These are phyloP conservation scores for Hemileccinum hortonii DNA, from an alignment of 1,284 basidiomycete genomes.

Conservation along the genomic window DNA sequence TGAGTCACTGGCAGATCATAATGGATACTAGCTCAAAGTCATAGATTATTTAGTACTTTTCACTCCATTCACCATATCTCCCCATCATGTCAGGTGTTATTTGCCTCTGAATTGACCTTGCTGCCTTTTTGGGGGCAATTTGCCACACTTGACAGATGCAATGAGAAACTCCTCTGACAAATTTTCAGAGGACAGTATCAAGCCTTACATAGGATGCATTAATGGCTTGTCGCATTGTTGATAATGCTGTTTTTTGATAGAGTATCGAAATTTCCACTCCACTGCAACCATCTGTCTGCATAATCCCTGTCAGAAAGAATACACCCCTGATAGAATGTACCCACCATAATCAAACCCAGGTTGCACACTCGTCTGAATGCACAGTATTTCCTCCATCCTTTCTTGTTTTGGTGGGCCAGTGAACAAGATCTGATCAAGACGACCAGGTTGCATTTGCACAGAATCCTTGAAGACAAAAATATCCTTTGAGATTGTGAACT, in stretches of 20 bases:
- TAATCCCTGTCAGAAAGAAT: conserved; percentile 9
- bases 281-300: conserved; percentile 89
- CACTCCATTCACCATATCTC: conserved; percentile 68
- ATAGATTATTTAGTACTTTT: conserved; percentile 27
- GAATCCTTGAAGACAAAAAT: conserved; percentile 63
- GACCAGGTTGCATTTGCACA: conserved; percentile 91
- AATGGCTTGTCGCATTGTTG: conserved; percentile 82
- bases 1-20: no score
- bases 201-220: conserved; percentile 68
- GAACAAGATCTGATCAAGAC: conserved; percentile 93
- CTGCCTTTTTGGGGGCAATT: conserved; percentile 75
- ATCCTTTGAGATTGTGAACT: not conserved
- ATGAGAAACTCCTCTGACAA: not conserved
- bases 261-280: conserved; percentile 92
- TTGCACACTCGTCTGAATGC: conserved; percentile 84
- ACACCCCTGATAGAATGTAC: not conserved
- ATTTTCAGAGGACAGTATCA: not conserved
- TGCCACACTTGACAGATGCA: conserved; percentile 62
- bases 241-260: conserved; percentile 94
- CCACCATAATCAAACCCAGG: conserved; percentile 73
- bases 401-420: conserved; percentile 86
- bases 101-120: conserved; percentile 70
- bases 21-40: not conserved
- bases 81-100: conserved; percentile 83
- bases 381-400: conserved; percentile 83